Percentiles rank a stretch among this genome's conserved stretches.
Conservation (phyloP, 2,329 filamentous ascomycete genomes). For the Fonsecaea nubica region DNA sequence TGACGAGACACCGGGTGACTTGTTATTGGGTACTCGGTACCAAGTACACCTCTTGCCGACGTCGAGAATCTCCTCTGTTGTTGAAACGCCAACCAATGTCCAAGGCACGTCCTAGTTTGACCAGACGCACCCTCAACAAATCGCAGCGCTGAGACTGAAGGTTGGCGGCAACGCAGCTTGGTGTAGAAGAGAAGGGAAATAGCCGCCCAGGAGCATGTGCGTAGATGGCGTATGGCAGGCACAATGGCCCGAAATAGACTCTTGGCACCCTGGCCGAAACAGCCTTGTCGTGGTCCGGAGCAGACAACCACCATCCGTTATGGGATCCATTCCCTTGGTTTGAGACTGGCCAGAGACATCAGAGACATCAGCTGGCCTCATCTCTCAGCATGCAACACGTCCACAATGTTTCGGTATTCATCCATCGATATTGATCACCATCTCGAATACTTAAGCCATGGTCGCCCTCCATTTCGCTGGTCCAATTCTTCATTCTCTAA, state of each 20-base stretch:
- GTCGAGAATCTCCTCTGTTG: not conserved
- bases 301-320: slow-evolving; percentile 27
- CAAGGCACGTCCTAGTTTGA: slow-evolving; percentile 26
- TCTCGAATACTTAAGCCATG: slow-evolving; percentile 18
- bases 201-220: slow-evolving; percentile 21
- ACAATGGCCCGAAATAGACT: slow-evolving; percentile 20
- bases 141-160: slow-evolving; percentile 20
- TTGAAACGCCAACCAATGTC: slow-evolving; percentile 10
- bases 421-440: not conserved
- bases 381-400: not conserved
- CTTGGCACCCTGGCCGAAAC: slow-evolving; percentile 28
- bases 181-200: not conserved
- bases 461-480: slow-evolving; percentile 2
- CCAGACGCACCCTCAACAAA: slow-evolving; percentile 24
- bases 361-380: not conserved
- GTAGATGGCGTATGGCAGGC: not conserved
- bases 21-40: not conserved
- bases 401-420: slow-evolving; percentile 1
- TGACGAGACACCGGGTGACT: not conserved
- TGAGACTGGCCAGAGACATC: slow-evolving; percentile 29
- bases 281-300: slow-evolving; percentile 19
- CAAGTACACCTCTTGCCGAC: not conserved
- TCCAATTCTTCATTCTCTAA: slow-evolving; percentile 1
- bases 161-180: slow-evolving; percentile 27
- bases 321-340: slow-evolving; percentile 1